Evolutionary conservation across 768 basidiomycete species (phyloP), one percentile per base, ranked within the genome.

Genomic region (Termitomyces sp.): DNA sequence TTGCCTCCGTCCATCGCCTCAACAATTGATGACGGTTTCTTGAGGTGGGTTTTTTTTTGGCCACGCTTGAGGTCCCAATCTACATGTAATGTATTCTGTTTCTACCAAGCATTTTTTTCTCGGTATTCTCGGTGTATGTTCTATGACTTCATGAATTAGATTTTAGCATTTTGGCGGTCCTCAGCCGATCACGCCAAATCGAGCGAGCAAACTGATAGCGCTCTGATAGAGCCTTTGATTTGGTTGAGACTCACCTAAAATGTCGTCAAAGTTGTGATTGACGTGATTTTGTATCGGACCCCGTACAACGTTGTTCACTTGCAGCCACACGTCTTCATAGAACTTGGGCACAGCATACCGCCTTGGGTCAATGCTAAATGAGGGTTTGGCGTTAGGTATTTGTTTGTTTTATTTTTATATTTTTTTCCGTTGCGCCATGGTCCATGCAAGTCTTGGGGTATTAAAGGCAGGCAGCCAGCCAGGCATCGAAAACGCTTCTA

Each of bases 131-230:
- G 49, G 12, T 8, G 17, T 49, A 48, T 26, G 12, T 30, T 23
- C 23, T 28, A 44, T 56, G 59, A 51, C 53, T 58, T 55, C 59
- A 53, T 31, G 53, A 57, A 53, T 63, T 62, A 56, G 42, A 63
- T 60, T 63, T 63, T 63, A 59, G 49, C 42, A 52, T 63, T 63
- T 63, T 61, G 54, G 35, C 58, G 51, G 55, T 57, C 3, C 37
- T 38, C 6, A 6, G 15, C 53, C 53, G 52, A 63, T 59, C 54
- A 52, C 38, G 30, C 21, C 40, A 42, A 50, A 50, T 38, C n/a
- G 37, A 50, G 21, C 49, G 35, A 23, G 23, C 23, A 23, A 23
- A 37, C 15, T 50, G 49, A 50, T 50, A 48, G 19, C 10, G 19
- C 40, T 41, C 47, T 35, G 12, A 48, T 35, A 37, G 15, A 17